phyloP scores from a whole-genome alignment of 2,329 filamentous ascomycete species.

The Exophiala bonariae region DNA sequence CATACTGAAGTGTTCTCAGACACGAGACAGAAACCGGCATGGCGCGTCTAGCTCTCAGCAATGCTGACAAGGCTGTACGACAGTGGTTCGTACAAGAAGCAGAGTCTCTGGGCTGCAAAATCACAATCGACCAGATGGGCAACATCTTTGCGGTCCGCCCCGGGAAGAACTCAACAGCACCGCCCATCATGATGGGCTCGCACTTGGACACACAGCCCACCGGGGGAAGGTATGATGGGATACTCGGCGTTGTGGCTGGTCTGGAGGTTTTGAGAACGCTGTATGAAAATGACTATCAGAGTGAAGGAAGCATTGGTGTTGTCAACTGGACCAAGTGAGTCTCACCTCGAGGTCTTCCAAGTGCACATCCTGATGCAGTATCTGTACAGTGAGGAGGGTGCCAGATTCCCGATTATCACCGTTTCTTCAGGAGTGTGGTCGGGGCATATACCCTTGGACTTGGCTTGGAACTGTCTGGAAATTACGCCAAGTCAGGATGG shows the following conservation, averaged over 20 bases:
- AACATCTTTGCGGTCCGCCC: slow-evolving; percentile 75
- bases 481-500: slow-evolving; percentile 46
- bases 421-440: slow-evolving; percentile 75
- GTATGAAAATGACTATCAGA: slow-evolving; percentile 66
- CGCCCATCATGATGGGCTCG: slow-evolving; percentile 68
- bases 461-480: slow-evolving; percentile 61
- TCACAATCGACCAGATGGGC: slow-evolving; percentile 73
- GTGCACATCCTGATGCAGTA: slow-evolving; percentile 30
- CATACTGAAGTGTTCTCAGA: slow-evolving; percentile 8
- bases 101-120: slow-evolving; percentile 62
- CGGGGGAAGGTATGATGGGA: slow-evolving; percentile 72
- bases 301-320: slow-evolving; percentile 69
- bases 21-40: slow-evolving; percentile 63
- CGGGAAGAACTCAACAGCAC: slow-evolving; percentile 56
- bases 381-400: slow-evolving; percentile 70
- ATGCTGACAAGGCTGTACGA: slow-evolving; percentile 69
- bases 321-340: slow-evolving; percentile 72
- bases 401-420: slow-evolving; percentile 75
- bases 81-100: slow-evolving; percentile 73
- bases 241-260: slow-evolving; percentile 71
- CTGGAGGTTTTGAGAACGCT: slow-evolving; percentile 70
- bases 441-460: slow-evolving; percentile 60
- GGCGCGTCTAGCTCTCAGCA: slow-evolving; percentile 69
- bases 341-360: slow-evolving; percentile 27
- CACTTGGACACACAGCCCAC: slow-evolving; percentile 56